Conservation (phyloP, 306 rosid genomes). For the Quercus glauca region DNA sequence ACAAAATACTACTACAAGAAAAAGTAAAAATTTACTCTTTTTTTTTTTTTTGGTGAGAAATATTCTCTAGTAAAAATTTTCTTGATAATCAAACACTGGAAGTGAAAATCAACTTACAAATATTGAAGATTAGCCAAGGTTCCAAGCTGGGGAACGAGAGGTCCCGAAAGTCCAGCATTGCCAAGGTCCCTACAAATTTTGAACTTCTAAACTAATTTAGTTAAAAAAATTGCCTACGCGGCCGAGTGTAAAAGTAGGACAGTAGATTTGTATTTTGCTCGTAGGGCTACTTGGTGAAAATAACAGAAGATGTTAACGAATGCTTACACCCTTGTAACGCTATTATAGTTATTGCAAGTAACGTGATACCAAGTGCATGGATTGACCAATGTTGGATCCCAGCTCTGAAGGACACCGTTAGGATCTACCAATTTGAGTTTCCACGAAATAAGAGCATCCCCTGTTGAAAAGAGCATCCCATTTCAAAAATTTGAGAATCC, state of each 20-base stretch:
- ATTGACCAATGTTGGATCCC: conserved; percentile 23
- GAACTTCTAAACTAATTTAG: background rate
- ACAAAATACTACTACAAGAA: no score
- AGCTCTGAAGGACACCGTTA: conserved; percentile 25
- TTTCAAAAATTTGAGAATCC: no score
- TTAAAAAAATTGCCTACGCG: no score
- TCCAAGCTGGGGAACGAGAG: conserved; percentile 28
- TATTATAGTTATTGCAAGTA: background rate
- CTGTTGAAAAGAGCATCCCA: background rate
- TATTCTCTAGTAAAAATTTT: background rate
- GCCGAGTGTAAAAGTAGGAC: no score
- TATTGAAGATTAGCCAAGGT: conserved; percentile 29
- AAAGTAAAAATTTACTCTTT: no score
- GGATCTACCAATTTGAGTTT: conserved; percentile 26
- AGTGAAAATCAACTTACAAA: conserved; percentile 14
- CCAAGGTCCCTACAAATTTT: conserved; percentile 31
- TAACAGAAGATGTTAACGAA: background rate
- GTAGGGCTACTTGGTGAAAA: background rate
- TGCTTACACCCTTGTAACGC: conserved; percentile 26
- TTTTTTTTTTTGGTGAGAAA: background rate
- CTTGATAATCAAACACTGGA: background rate
- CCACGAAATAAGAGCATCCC: conserved; percentile 27
- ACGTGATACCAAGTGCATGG: conserved; percentile 38
- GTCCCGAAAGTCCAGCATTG: conserved; percentile 22
- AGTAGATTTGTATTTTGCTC: no score